phyloP scores from a whole-genome alignment of 257 asterid species.

The Striga asiatica region DNA sequence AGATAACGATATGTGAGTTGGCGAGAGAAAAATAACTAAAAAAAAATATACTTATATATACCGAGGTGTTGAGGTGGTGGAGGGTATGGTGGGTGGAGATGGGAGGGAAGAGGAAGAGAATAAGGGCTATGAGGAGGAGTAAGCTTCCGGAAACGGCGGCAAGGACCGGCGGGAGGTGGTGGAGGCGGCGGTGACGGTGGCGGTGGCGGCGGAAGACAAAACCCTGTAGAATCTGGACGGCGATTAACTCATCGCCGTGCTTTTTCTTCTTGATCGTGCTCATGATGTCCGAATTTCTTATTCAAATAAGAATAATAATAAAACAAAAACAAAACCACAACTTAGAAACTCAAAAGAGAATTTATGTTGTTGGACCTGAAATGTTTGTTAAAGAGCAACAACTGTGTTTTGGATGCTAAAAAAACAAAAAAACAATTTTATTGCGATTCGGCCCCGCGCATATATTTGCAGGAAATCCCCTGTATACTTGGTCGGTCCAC shows the following conservation, averaged over 20 bases:
- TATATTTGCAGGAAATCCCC: background rate
- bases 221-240: slow-evolving; percentile 32
- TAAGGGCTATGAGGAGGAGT: slow-evolving; percentile 30
- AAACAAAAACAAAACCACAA: background rate
- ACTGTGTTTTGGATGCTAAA: background rate
- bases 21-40: background rate
- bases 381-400: background rate
- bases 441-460: background rate
- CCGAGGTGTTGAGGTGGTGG: slow-evolving; percentile 21
- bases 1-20: slow-evolving; percentile 2
- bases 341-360: background rate
- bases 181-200: slow-evolving; percentile 36
- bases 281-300: background rate
- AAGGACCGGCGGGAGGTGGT: slow-evolving; percentile 28
- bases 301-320: background rate
- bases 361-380: background rate
- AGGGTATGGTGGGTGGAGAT: slow-evolving; percentile 15
- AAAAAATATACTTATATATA: background rate
- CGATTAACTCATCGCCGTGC: slow-evolving; percentile 22
- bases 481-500: background rate
- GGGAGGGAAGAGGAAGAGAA: slow-evolving; percentile 40
- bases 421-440: background rate
- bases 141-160: slow-evolving; percentile 32
- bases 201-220: slow-evolving; percentile 31
- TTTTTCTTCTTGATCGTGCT: slow-evolving; percentile 43